Percentiles rank a stretch among this genome's conserved stretches.
These are phyloP conservation scores for Hygrophoropsis aurantiaca DNA, from an alignment of 768 basidiomycete genomes.

Conservation along the genomic window DNA sequence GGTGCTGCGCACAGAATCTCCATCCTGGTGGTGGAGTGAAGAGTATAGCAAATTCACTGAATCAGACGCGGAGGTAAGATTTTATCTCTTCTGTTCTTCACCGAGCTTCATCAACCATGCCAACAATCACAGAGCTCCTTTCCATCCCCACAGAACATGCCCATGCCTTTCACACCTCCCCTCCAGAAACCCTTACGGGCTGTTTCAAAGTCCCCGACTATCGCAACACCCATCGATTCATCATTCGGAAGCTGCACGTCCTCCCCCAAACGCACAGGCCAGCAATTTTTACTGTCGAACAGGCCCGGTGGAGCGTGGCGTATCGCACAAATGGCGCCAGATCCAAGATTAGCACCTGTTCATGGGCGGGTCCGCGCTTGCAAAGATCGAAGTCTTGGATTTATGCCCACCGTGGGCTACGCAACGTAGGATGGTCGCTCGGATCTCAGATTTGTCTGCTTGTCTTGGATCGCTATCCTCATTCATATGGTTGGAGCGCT, in stretches of 20 bases:
- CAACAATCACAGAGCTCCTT: background rate
- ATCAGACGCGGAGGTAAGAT: too few relatives aligned
- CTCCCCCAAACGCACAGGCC: constrained; percentile 9
- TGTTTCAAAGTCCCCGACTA: too few relatives aligned
- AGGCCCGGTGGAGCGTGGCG: constrained; percentile 21
- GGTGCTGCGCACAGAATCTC: background rate
- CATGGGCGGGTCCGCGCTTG: constrained; percentile 30
- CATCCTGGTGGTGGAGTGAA: background rate
- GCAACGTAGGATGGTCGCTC: too few relatives aligned
- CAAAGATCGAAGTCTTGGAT: too few relatives aligned
- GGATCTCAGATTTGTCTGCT: too few relatives aligned
- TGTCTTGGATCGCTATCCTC: too few relatives aligned
- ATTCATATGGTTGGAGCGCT: too few relatives aligned
- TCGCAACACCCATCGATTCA: too few relatives aligned
- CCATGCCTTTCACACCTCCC: background rate
- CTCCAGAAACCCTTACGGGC: background rate
- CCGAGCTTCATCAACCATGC: background rate
- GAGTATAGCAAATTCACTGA: background rate
- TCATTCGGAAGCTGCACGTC: too few relatives aligned
- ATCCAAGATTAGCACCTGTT: constrained; percentile 32
- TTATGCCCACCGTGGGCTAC: background rate
- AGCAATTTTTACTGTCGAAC: constrained; percentile 7
- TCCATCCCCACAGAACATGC: background rate
- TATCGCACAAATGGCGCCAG: constrained; percentile 22
- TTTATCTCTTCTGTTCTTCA: background rate